These are phyloP conservation scores for Penicillium angulare DNA, from an alignment of 495 filamentous ascomycete genomes.

Conservation along the genomic window DNA sequence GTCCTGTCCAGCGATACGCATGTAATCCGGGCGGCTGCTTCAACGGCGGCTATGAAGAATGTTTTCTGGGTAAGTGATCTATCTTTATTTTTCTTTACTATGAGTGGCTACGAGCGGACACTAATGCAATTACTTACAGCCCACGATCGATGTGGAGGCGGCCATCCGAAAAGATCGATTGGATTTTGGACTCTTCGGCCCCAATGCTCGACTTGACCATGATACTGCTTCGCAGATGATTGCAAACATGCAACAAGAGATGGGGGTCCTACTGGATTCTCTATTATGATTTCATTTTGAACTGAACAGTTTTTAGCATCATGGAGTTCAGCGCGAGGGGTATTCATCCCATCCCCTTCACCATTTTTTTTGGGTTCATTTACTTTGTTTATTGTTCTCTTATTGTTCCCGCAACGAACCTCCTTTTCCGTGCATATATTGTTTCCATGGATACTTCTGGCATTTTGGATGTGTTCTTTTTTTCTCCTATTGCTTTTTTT, in stretches of 20 bases:
- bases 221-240: constrained; percentile 21
- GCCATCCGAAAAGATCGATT: constrained; percentile 28
- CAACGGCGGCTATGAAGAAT: constrained; percentile 12
- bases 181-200: constrained; percentile 36
- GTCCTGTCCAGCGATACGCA: constrained; percentile 5
- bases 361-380: neutral
- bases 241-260: constrained; percentile 18
- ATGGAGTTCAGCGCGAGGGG: neutral
- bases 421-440: constrained; percentile 27
- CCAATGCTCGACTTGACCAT: constrained; percentile 18
- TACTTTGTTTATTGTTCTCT: neutral
- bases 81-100: neutral
- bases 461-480: constrained; percentile 19
- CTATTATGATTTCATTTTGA: neutral
- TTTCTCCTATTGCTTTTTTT: neutral
- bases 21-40: neutral
- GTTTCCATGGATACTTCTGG: constrained; percentile 14
- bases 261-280: constrained; percentile 8
- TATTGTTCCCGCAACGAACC: neutral
- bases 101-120: neutral
- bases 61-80: constrained; percentile 20
- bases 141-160: constrained; percentile 37
- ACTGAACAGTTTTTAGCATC: no score
- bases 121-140: constrained; percentile 26
- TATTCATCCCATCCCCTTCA: neutral